Base-by-base conservation (phyloP, 164 flowering plant species). In the Brasenia schreberi region DNA sequence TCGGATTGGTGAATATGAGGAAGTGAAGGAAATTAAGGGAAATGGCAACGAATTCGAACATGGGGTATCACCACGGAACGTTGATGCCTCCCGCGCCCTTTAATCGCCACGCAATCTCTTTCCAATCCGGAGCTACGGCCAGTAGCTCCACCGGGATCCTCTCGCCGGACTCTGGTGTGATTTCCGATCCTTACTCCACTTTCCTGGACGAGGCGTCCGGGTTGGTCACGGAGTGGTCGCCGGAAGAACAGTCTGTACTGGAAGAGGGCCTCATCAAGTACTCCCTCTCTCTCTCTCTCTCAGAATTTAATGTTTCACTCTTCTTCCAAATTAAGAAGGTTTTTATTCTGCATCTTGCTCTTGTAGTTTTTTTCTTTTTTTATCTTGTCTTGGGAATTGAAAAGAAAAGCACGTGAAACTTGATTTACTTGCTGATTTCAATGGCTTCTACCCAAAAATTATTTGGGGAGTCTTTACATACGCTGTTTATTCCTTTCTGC, bases 201-300 rank as follows among this genome's bases (percentile, higher is more conserved):
- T 77, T 82, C 66, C 87, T 82, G 75, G 86, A 84, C 68, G 98
- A 94, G 12, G 12, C 56, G 12, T 61, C 85, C 4, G 88, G 87
- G 7, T 73, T 85, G 74, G 92, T 89, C n/a, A 88, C 77, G 10
- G 98, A 94, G 73, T 94, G 98, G 98, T 80, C 96, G 23, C 68
- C 72, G 14, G 90, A 89, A 53, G 98, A 94, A 72, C 97, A 89
- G 78, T 74, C 71, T 77, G 86, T 64, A 69, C 76, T 94, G 81
- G 91, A 89, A 59, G 88, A 87, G 73, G 96, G 95, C 63, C 88
- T 94, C 79, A 49, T 49, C 56, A 49, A 49, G 56, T 49, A 9
- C 56, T 2, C 53, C 9, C 56, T 49, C 56, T 49, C 56, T 49
- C 53, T 49, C 56, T 49, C 56, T 49, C 56, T 49, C 56, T 49